Evolutionary conservation across 2,329 filamentous ascomycete genomes (phyloP).

Genomic region (Raffaelea ambrosiae): DNA sequence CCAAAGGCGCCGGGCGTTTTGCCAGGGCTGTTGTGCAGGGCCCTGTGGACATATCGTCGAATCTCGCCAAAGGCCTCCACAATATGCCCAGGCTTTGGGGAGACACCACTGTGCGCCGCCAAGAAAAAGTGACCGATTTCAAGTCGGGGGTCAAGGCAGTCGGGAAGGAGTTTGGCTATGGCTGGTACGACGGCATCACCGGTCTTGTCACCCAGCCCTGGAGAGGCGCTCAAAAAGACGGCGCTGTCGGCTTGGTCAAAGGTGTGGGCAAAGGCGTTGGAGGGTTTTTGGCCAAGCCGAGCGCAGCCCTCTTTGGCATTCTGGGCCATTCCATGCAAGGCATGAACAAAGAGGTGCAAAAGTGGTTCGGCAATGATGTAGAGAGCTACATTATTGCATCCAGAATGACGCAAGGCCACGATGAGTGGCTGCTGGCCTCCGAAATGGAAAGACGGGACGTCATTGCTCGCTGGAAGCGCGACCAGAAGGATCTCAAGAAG

Average conservation of each 20-base stretch:
- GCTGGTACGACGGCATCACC: slow-evolving; percentile 70
- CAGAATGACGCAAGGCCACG: slow-evolving; percentile 13
- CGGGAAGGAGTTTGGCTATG: slow-evolving; percentile 68
- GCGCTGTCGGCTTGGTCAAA: slow-evolving; percentile 55
- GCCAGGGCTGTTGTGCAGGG: slow-evolving; percentile 67
- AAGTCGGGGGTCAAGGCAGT: slow-evolving; percentile 69
- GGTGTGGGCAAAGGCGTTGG: slow-evolving; percentile 75
- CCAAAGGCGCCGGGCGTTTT: slow-evolving; percentile 62
- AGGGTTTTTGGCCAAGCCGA: slow-evolving; percentile 70
- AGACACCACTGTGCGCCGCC: slow-evolving; percentile 69
- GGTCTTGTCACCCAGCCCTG: slow-evolving; percentile 70
- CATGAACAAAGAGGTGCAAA: slow-evolving; percentile 64
- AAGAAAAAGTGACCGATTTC: slow-evolving; percentile 71
- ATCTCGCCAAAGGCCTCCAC: slow-evolving; percentile 76
- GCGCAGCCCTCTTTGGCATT: slow-evolving; percentile 61
- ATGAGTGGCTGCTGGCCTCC: slow-evolving; percentile 7
- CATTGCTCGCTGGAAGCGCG: slow-evolving; percentile 8
- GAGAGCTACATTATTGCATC: slow-evolving; percentile 39
- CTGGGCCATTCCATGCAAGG: slow-evolving; percentile 80
- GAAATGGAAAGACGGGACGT: slow-evolving; percentile 6
- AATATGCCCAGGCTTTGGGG: slow-evolving; percentile 81
- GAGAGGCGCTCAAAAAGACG: slow-evolving; percentile 40
- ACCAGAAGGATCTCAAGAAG: slow-evolving; percentile 13
- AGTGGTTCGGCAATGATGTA: slow-evolving; percentile 52
- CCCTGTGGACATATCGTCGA: slow-evolving; percentile 77